A percentile compares a stretch with the other conserved stretches of the same genome.
phyloP scores from a whole-genome alignment of 2,329 filamentous ascomycete species.

The Claviceps africana region DNA sequence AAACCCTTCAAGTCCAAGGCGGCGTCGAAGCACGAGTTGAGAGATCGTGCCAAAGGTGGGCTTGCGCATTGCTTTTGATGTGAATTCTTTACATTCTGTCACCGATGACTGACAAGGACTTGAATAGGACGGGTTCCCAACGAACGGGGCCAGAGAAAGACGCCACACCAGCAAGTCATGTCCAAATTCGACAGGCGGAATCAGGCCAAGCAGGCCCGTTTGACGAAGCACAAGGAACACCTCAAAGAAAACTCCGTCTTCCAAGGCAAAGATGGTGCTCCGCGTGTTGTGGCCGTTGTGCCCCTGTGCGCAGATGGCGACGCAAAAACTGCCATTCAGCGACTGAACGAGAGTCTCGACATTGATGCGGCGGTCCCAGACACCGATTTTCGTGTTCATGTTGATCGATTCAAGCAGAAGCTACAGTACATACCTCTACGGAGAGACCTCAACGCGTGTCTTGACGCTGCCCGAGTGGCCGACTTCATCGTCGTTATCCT shows the following conservation, averaged over 20 bases:
- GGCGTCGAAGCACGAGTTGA: conserved; percentile 73
- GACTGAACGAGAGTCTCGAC: conserved; percentile 67
- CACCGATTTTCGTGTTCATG: conserved; percentile 48
- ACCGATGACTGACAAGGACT: neutral
- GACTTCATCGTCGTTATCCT: conserved; percentile 85
- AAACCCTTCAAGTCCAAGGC: conserved; percentile 91
- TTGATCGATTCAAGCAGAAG: conserved; percentile 92
- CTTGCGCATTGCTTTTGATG: neutral
- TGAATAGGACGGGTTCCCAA: conserved; percentile 58
- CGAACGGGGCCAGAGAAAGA: conserved; percentile 66
- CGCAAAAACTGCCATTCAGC: conserved; percentile 48
- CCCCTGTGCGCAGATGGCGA: conserved; percentile 67
- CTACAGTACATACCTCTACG: conserved; percentile 69
- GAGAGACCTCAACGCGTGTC: conserved; percentile 58
- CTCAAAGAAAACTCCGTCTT: conserved; percentile 70
- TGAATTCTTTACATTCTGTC: neutral
- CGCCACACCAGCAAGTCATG: conserved; percentile 91
- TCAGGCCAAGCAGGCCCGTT: conserved; percentile 80
- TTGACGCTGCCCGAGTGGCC: conserved; percentile 77
- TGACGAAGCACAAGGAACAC: conserved; percentile 72
- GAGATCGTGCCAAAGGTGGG: conserved; percentile 71
- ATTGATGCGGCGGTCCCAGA: conserved; percentile 51
- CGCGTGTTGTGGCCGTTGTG: conserved; percentile 76
- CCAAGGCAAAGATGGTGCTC: conserved; percentile 70
- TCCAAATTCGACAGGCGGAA: conserved; percentile 93